Conservation (phyloP, 192 early-diverging fungal species). For the Thoreauomyces humboldtii region DNA sequence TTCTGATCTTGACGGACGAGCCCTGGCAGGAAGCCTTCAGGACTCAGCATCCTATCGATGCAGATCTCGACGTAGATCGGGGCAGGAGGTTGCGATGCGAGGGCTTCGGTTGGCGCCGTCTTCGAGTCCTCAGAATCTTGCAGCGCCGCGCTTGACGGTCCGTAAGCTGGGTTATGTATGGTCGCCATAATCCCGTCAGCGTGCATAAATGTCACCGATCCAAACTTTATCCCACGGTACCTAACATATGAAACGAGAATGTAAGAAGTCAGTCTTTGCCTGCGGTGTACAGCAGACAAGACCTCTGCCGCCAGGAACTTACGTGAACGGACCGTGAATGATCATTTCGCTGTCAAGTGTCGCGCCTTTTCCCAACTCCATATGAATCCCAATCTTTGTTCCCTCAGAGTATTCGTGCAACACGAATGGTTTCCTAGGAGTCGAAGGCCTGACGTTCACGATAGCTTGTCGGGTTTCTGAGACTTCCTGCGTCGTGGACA, state of each 20-base stretch:
- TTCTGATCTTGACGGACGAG: not conserved
- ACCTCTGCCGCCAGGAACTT: not conserved
- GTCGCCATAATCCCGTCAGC: constrained; percentile 24
- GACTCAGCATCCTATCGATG: constrained; percentile 9
- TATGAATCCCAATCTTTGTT: constrained; percentile 14
- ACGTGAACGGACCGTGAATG: constrained; percentile 24
- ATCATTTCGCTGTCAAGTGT: constrained; percentile 20
- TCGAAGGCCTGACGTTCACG: constrained; percentile 15
- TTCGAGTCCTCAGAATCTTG: too few relatives aligned
- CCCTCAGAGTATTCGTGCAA: constrained; percentile 2
- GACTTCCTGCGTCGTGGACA: too few relatives aligned
- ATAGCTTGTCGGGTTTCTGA: too few relatives aligned
- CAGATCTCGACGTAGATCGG: constrained; percentile 29
- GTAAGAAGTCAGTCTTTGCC: not conserved
- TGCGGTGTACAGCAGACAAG: not conserved
- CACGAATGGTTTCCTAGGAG: not conserved
- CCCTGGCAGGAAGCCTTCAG: not conserved
- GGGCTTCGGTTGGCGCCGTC: not conserved
- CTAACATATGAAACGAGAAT: not conserved
- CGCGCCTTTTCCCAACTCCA: constrained; percentile 7
- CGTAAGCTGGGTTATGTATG: too few relatives aligned
- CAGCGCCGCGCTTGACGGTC: constrained; percentile 22
- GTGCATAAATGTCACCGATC: constrained; percentile 11
- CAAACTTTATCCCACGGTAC: constrained; percentile 2
- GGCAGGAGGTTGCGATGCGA: too few relatives aligned